These are phyloP conservation scores for Lactifluus volemus DNA, from an alignment of 768 basidiomycete genomes.

Conservation along the genomic window DNA sequence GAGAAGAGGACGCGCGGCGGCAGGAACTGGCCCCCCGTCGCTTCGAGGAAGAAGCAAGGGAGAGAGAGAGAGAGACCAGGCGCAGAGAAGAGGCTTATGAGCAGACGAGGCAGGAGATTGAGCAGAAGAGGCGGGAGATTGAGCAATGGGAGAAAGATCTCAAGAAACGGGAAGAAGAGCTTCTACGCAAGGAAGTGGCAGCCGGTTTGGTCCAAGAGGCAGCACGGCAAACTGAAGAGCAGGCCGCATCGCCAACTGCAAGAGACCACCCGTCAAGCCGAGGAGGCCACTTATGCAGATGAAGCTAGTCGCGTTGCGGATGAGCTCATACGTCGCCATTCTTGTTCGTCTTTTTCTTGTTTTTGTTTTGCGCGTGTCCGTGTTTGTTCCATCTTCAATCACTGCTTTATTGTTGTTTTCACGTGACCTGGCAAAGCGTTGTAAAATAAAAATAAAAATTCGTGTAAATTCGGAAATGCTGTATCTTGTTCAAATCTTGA, in stretches of 20 bases:
- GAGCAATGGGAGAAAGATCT: constrained; percentile 14
- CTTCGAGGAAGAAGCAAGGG: constrained; percentile 26
- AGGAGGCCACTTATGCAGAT: background rate
- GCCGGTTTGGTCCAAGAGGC: constrained; percentile 2
- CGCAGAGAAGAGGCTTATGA: constrained; percentile 27
- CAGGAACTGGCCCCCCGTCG: constrained; percentile 25
- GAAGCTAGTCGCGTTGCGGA: background rate
- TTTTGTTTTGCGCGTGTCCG: no score
- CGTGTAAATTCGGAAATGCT: no score
- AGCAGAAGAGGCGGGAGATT: constrained; percentile 13
- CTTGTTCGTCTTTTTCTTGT: no score
- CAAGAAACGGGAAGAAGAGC: constrained; percentile 13
- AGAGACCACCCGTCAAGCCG: background rate
- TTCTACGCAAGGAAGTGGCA: constrained; percentile 7
- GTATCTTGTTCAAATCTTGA: no score
- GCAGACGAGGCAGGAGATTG: constrained; percentile 13
- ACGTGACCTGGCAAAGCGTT: no score
- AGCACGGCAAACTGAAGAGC: background rate
- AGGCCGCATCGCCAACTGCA: background rate
- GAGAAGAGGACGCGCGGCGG: constrained; percentile 22
- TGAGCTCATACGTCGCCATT: no score
- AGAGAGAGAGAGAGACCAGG: constrained; percentile 14
- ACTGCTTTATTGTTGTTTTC: no score
- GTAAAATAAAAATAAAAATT: no score
- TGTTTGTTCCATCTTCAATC: no score